These are phyloP conservation scores for Vanderwaltozyma tropicalis DNA, from an alignment of 805 yeast species.

Conservation along the genomic window DNA sequence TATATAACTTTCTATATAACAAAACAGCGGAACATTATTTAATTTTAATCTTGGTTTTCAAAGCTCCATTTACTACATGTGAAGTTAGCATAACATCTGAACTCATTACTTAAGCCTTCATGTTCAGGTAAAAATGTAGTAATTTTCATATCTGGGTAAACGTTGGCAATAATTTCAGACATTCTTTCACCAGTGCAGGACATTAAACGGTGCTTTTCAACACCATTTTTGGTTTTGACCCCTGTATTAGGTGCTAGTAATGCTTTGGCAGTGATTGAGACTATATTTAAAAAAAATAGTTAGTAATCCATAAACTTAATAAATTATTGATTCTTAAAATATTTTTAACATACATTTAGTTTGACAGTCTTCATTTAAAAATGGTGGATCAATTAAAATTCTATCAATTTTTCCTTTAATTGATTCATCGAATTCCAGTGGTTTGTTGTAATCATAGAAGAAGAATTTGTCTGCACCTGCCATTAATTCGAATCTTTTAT, in stretches of 20 bases:
- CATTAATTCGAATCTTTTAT: slow-evolving; percentile 61
- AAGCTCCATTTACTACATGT: slow-evolving; percentile 63
- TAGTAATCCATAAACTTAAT: slow-evolving; percentile 2
- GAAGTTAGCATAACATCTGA: slow-evolving; percentile 71
- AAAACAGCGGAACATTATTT: background rate
- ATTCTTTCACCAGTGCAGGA: slow-evolving; percentile 88
- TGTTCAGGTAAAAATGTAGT: slow-evolving; percentile 74
- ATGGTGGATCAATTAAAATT: slow-evolving; percentile 80
- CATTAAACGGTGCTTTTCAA: slow-evolving; percentile 40
- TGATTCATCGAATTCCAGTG: slow-evolving; percentile 47
- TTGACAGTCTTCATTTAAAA: slow-evolving; percentile 74
- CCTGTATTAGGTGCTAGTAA: slow-evolving; percentile 36
- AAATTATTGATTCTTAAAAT: background rate
- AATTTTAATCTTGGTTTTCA: slow-evolving; percentile 2
- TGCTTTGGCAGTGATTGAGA: slow-evolving; percentile 51
- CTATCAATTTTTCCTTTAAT: slow-evolving; percentile 58
- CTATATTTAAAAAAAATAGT: slow-evolving; percentile 9
- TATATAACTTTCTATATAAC: too few species aligned
- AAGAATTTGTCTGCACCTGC: slow-evolving; percentile 60
- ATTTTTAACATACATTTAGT: slow-evolving; percentile 37
- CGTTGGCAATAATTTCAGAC: slow-evolving; percentile 47
- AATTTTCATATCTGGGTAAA: slow-evolving; percentile 53
- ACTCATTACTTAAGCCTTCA: slow-evolving; percentile 80
- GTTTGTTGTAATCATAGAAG: slow-evolving; percentile 66
- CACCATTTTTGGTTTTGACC: slow-evolving; percentile 33